These are phyloP conservation scores for Evansstolkia leycettana DNA, from an alignment of 495 filamentous ascomycete species.

Conservation along the genomic window DNA sequence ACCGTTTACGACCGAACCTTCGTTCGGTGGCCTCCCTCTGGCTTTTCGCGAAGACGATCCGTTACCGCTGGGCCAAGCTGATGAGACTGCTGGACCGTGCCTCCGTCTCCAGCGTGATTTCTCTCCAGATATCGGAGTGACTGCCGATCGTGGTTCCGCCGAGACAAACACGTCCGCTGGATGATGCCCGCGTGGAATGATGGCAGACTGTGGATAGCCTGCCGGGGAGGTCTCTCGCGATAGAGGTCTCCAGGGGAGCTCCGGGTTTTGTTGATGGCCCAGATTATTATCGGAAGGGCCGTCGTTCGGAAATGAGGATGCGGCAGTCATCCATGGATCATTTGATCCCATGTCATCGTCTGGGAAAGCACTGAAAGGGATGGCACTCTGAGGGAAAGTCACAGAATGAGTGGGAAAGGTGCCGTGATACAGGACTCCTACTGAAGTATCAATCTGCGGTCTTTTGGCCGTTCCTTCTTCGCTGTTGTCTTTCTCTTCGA, in stretches of 20 bases:
- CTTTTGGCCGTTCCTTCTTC: conserved; percentile 46
- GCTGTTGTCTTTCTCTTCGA: conserved; percentile 58
- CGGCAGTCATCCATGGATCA: conserved; percentile 45
- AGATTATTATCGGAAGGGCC: conserved; percentile 11
- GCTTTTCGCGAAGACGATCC: conserved; percentile 58
- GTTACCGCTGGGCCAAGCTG: conserved; percentile 73
- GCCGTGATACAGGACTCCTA: conserved; percentile 42
- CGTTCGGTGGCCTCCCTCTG: conserved; percentile 75
- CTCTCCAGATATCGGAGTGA: conserved; percentile 43
- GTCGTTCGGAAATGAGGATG: conserved; percentile 20
- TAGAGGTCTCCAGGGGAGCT: conserved; percentile 36
- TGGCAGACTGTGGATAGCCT: conserved; percentile 71
- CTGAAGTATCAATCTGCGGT: conserved; percentile 56
- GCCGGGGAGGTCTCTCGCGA: conserved; percentile 46
- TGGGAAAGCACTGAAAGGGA: conserved; percentile 48
- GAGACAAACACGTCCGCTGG: conserved; percentile 36
- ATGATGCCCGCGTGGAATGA: conserved; percentile 46
- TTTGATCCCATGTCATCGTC: conserved; percentile 35
- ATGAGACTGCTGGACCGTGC: conserved; percentile 91
- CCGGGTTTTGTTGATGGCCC: conserved; percentile 20
- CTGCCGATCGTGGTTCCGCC: conserved; percentile 55
- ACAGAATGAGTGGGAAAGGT: conserved; percentile 37
- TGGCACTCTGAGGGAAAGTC: conserved; percentile 44
- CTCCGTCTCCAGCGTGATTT: conserved; percentile 51
- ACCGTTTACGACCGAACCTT: conserved; percentile 58